A percentile compares a stretch with the other conserved stretches of the same genome.
These are phyloP conservation scores for Verticillium dahliae DNA, from an alignment of 2,329 filamentous ascomycete species.

Conservation along the genomic window DNA sequence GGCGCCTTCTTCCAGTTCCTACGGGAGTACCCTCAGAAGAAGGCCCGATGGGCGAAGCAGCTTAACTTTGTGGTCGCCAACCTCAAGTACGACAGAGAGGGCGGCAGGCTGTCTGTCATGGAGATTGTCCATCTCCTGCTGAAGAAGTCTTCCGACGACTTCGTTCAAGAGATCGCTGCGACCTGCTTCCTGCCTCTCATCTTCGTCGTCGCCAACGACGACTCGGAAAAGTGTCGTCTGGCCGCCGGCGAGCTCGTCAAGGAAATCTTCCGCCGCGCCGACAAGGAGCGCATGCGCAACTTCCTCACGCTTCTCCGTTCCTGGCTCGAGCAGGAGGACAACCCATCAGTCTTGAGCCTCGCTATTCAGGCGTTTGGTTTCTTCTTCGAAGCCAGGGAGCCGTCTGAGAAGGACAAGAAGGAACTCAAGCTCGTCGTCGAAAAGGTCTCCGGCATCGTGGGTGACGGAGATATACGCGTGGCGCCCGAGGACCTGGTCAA, in stretches of 20 bases:
- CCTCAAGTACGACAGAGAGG: conserved; percentile 80
- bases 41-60: conserved; percentile 82
- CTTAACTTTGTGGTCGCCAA: conserved; percentile 85
- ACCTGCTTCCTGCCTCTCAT: conserved; percentile 83
- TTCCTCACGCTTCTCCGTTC: conserved; percentile 65
- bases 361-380: conserved; percentile 76
- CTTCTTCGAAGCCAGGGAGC: conserved; percentile 67
- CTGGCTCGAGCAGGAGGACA: conserved; percentile 73
- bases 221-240: conserved; percentile 76
- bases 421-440: conserved; percentile 59
- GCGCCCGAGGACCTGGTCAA: conserved; percentile 67
- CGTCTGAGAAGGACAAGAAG: conserved; percentile 53
- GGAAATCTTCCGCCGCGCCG: conserved; percentile 71
- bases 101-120: conserved; percentile 87
- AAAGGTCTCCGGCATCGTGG: conserved; percentile 46
- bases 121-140: conserved; percentile 85
- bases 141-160: conserved; percentile 73
- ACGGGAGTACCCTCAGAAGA: conserved; percentile 88
- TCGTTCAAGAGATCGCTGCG: conserved; percentile 73
- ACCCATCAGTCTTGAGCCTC: conserved; percentile 62
- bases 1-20: conserved; percentile 93
- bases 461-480: conserved; percentile 44
- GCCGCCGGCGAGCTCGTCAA: conserved; percentile 76
- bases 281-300: conserved; percentile 62
- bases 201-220: conserved; percentile 81